Evolutionary conservation across 2,329 filamentous ascomycete genomes (phyloP).

Genomic region (Pleurostoma richardsiae): DNA sequence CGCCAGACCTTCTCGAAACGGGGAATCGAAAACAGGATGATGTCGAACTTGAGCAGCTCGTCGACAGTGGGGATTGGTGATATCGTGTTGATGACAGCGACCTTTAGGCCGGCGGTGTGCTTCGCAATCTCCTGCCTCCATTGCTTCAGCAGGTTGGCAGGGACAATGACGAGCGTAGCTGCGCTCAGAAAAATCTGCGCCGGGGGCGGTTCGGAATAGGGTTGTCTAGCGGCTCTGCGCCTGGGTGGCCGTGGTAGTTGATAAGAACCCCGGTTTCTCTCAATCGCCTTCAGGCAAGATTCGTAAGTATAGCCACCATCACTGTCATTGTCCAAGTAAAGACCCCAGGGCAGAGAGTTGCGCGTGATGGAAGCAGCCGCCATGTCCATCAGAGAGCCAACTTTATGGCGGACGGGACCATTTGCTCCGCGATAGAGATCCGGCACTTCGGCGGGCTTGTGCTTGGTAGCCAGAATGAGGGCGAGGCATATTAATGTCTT

Average conservation of each 20-base stretch:
- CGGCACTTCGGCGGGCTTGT: constrained; percentile 62
- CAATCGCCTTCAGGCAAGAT: constrained; percentile 50
- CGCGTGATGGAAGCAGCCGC: constrained; percentile 64
- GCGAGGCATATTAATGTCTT: constrained; percentile 86
- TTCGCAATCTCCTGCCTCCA: constrained; percentile 78
- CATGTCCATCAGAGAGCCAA: constrained; percentile 70
- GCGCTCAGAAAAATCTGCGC: constrained; percentile 58
- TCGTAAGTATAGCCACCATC: constrained; percentile 43
- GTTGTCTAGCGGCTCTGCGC: constrained; percentile 30
- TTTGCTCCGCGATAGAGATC: constrained; percentile 46
- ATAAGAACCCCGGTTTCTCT: constrained; percentile 55
- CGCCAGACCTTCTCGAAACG: constrained; percentile 61
- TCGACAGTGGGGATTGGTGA: constrained; percentile 50
- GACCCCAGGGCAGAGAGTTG: constrained; percentile 65
- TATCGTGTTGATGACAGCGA: constrained; percentile 56
- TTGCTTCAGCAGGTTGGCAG: constrained; percentile 76
- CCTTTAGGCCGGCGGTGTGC: constrained; percentile 63
- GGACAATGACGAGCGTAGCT: constrained; percentile 73
- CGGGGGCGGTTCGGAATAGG: constrained; percentile 21
- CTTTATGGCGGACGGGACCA: constrained; percentile 31
- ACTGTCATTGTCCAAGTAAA: constrained; percentile 50
- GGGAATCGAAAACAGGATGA: constrained; percentile 71
- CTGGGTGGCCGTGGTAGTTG: constrained; percentile 41
- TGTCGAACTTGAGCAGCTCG: constrained; percentile 62
- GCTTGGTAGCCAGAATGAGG: constrained; percentile 69